phyloP scores from a whole-genome alignment of 106 monocot species.

The Phalaenopsis aphrodite region DNA sequence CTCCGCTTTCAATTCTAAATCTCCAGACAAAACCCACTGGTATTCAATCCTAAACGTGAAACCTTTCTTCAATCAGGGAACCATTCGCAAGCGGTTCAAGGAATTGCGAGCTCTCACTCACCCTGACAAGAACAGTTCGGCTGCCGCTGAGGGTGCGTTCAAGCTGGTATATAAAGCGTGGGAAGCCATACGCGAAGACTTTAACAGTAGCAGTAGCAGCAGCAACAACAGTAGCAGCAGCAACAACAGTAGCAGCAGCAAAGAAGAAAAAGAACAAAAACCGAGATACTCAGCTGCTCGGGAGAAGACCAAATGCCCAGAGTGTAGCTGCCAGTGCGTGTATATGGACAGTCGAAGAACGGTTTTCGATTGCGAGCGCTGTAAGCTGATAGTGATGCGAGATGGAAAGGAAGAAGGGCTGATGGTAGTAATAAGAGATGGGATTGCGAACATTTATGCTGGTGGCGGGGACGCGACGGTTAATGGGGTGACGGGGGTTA shows the following conservation, averaged over 20 bases:
- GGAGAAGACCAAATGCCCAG: not conserved
- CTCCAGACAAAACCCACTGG: not conserved
- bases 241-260: too few relatives aligned
- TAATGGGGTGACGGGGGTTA: not conserved
- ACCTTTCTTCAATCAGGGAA: not conserved
- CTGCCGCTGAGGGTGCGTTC: conserved; percentile 14
- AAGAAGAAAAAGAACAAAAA: not conserved
- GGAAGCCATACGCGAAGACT: not conserved
- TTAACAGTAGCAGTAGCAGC: not conserved
- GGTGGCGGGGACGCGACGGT: not conserved
- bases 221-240: not conserved
- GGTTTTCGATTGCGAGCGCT: not conserved
- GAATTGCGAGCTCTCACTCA: conserved; percentile 6
- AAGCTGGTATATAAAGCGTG: conserved; percentile 11
- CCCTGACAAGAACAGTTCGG: conserved; percentile 13
- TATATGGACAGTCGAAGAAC: not conserved
- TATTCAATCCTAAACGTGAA: not conserved
- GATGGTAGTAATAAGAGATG: not conserved
- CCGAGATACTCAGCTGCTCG: not conserved
- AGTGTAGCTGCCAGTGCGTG: not conserved
- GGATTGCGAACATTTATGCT: not conserved
- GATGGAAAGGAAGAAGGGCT: not conserved
- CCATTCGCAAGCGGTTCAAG: conserved; percentile 4
- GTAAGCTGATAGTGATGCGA: not conserved
- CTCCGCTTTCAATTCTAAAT: not conserved